A percentile compares a stretch with the other conserved stretches of the same genome.
Evolutionary conservation across 768 basidiomycete genomes (phyloP).

Genomic region (Rickenella mellea): DNA sequence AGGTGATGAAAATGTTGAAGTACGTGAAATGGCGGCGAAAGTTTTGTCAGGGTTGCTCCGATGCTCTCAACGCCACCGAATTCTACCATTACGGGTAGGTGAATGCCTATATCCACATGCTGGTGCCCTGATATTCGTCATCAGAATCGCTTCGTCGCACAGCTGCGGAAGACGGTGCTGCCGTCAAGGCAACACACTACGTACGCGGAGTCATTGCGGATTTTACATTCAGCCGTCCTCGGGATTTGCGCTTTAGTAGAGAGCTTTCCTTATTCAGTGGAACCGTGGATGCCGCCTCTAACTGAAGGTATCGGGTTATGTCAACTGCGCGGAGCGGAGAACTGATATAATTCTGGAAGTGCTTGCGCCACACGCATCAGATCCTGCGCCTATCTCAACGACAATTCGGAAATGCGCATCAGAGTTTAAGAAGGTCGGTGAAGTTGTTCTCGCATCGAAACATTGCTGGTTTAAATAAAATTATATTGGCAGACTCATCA

Average conservation of each 20-base stretch:
- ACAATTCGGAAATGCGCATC: conserved; percentile 81
- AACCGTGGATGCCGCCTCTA: conserved; percentile 48
- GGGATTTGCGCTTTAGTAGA: conserved; percentile 42
- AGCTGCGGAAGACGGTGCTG: conserved; percentile 51
- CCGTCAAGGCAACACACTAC: conserved; percentile 59
- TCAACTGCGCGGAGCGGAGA: neutral
- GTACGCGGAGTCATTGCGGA: conserved; percentile 65
- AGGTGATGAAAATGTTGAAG: conserved; percentile 86
- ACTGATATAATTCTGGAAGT: conserved; percentile 28
- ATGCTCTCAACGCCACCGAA: conserved; percentile 84
- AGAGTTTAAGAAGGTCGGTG: conserved; percentile 73
- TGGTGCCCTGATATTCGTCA: conserved; percentile 2
- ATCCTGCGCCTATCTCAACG: conserved; percentile 84
- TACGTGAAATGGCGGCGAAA: conserved; percentile 84
- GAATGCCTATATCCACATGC: conserved; percentile 6
- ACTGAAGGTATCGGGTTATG: conserved; percentile 47
- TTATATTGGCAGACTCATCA: conserved; percentile 24
- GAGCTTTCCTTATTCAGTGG: conserved; percentile 49
- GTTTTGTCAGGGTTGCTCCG: conserved; percentile 80
- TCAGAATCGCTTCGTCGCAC: conserved; percentile 72
- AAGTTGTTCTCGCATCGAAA: conserved; percentile 1
- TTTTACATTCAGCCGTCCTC: conserved; percentile 62
- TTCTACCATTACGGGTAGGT: conserved; percentile 71
- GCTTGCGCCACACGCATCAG: conserved; percentile 67
- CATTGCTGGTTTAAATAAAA: neutral